phyloP scores from a whole-genome alignment of 2,329 filamentous ascomycete genomes.

The Hypoxylon sp. region DNA sequence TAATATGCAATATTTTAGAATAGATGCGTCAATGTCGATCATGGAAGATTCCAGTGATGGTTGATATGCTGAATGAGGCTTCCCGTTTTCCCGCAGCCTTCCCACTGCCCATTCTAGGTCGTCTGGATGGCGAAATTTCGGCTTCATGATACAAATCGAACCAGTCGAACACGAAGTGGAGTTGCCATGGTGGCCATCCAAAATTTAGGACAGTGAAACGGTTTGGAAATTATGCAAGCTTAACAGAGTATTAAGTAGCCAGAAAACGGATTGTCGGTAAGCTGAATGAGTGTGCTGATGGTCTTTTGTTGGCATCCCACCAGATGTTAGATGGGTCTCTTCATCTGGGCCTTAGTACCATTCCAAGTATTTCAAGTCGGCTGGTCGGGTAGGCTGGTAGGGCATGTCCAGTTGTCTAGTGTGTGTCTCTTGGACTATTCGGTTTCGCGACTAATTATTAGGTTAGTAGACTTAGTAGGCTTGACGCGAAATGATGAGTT shows the following conservation, averaged over 20 bases:
- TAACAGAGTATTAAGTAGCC: no score
- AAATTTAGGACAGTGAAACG: conserved; percentile 11
- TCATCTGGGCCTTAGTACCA: no score
- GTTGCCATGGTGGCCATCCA: conserved; percentile 6
- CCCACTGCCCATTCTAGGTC: conserved; percentile 10
- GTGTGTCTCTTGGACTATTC: no score
- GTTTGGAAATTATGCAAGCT: conserved; percentile 5
- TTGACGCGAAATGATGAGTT: conserved; percentile 16
- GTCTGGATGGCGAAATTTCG: conserved; percentile 23
- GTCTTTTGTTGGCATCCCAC: conserved; percentile 17
- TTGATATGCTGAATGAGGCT: conserved; percentile 26
- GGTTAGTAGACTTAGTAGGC: no score
- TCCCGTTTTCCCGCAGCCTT: conserved; percentile 23
- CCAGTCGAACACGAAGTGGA: conserved; percentile 14
- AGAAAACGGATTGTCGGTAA: no score
- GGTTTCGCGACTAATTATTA: no score
- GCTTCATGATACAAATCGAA: conserved; percentile 23
- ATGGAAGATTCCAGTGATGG: conserved; percentile 35
- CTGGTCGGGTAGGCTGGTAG: no score
- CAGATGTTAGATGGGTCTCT: no score
- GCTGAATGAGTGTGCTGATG: conserved; percentile 5
- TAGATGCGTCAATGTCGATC: conserved; percentile 36
- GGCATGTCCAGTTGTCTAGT: no score
- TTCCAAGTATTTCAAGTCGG: no score
- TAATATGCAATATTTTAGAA: conserved; percentile 33